Percentiles rank a stretch among this genome's conserved stretches.
These are phyloP conservation scores for Alternaria rosae DNA, from an alignment of 2,329 filamentous ascomycete species.

Conservation along the genomic window DNA sequence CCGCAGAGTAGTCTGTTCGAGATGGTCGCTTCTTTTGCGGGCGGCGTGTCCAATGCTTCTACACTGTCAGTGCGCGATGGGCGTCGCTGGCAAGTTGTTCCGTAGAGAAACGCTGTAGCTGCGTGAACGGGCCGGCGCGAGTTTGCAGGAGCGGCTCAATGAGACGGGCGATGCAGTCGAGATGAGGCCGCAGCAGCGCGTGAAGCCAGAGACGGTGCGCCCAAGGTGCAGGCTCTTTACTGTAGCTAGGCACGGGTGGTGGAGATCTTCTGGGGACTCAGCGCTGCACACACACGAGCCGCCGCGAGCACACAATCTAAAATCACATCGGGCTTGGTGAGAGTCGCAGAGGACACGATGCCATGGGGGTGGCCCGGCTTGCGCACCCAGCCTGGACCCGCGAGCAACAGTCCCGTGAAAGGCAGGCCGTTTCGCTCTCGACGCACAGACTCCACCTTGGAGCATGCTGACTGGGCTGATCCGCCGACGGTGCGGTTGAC, in stretches of 20 bases:
- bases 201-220: constrained; percentile 26
- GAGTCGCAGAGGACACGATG: constrained; percentile 33
- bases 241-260: constrained; percentile 43
- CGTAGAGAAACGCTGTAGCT: constrained; percentile 29
- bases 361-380: constrained; percentile 38
- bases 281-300: constrained; percentile 36
- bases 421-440: constrained; percentile 33
- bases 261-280: constrained; percentile 46
- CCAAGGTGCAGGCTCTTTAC: constrained; percentile 27
- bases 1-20: constrained; percentile 40
- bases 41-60: constrained; percentile 35
- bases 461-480: constrained; percentile 47
- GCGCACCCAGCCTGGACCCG: constrained; percentile 38
- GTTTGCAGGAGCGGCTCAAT: constrained; percentile 38
- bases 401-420: constrained; percentile 28
- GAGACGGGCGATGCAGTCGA: constrained; percentile 22
- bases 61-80: constrained; percentile 37
- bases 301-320: constrained; percentile 49
- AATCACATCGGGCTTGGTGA: constrained; percentile 44
- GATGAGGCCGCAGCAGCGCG: constrained; percentile 25
- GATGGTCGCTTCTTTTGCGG: constrained; percentile 32
- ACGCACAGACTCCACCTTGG: constrained; percentile 36
- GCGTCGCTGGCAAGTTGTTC: constrained; percentile 33
- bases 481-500: constrained; percentile 36
- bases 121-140: constrained; percentile 48